phyloP scores from a whole-genome alignment of 2,329 filamentous ascomycete genomes.

The Pseudogymnoascus sp. region DNA sequence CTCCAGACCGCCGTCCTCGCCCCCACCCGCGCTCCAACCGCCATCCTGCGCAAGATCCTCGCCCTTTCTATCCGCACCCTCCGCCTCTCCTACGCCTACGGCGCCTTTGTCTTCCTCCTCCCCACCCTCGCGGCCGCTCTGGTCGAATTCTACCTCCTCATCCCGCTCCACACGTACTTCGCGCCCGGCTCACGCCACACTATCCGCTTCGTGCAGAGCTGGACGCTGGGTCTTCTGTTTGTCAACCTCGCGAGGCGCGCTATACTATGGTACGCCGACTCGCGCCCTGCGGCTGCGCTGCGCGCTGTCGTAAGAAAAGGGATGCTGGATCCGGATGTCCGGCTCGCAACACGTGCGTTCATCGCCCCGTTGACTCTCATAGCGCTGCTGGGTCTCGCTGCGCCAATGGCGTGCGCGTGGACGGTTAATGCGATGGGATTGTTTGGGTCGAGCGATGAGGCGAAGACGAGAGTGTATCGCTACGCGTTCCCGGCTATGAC shows the following conservation, averaged over 20 bases:
- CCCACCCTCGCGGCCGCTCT: constrained; percentile 72
- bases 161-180: constrained; percentile 52
- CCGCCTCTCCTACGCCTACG: constrained; percentile 64
- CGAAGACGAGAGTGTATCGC: constrained; percentile 40
- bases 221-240: constrained; percentile 88
- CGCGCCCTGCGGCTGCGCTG: constrained; percentile 66
- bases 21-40: constrained; percentile 24
- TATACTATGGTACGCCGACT: constrained; percentile 45
- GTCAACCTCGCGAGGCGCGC: constrained; percentile 69
- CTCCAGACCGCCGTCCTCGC: constrained; percentile 26
- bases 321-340: constrained; percentile 70
- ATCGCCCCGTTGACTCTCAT: constrained; percentile 65
- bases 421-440: constrained; percentile 37
- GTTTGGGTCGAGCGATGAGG: constrained; percentile 26
- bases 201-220: constrained; percentile 83
- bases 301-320: constrained; percentile 66
- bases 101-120: constrained; percentile 67
- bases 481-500: constrained; percentile 60
- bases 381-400: constrained; percentile 53
- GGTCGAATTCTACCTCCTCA: constrained; percentile 79
- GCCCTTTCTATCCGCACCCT: constrained; percentile 21
- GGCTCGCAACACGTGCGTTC: constrained; percentile 75
- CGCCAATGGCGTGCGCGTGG: constrained; percentile 56
- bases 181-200: constrained; percentile 48
- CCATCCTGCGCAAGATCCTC: constrained; percentile 20